Conservation (phyloP, 1,284 basidiomycete species). For the Xerocomus amazonicus region DNA sequence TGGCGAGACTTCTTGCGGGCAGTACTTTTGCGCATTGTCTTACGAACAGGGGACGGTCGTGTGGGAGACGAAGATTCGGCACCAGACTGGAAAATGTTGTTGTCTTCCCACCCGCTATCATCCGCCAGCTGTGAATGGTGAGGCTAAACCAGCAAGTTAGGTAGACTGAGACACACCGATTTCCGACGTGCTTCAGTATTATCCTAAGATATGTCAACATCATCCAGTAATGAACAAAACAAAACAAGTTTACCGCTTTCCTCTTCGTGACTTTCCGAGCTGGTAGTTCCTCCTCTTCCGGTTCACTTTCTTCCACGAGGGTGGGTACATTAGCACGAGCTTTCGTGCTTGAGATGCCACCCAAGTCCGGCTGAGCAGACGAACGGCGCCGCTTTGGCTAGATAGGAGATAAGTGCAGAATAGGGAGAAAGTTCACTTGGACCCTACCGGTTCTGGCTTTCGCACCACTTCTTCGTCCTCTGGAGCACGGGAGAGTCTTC, state of each 20-base stretch:
- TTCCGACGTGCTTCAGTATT: constrained; percentile 49
- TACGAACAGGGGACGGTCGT: constrained; percentile 56
- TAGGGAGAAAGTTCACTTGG: neutral
- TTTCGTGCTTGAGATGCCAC: constrained; percentile 45
- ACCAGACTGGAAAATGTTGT: constrained; percentile 80
- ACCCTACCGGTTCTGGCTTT: constrained; percentile 49
- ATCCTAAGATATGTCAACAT: constrained; percentile 34
- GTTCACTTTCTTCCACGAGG: constrained; percentile 73
- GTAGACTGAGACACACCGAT: constrained; percentile 36
- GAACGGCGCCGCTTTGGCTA: constrained; percentile 60
- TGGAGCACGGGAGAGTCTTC: constrained; percentile 47
- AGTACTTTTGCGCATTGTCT: constrained; percentile 45
- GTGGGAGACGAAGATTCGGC: constrained; percentile 73
- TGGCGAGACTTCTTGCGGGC: constrained; percentile 55
- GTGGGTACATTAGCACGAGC: constrained; percentile 39
- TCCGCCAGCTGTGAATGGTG: constrained; percentile 35
- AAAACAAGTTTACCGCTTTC: constrained; percentile 47
- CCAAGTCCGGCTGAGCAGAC: constrained; percentile 67
- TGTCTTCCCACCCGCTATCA: constrained; percentile 82
- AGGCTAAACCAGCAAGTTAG: neutral
- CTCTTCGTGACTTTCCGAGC: constrained; percentile 58
- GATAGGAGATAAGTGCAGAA: constrained; percentile 13
- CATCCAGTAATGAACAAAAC: neutral
- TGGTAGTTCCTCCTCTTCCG: constrained; percentile 56
- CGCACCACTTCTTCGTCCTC: constrained; percentile 38